Evolutionary conservation across 2,329 filamentous ascomycete genomes (phyloP).

Genomic region (Cladophialophora chaetospira): DNA sequence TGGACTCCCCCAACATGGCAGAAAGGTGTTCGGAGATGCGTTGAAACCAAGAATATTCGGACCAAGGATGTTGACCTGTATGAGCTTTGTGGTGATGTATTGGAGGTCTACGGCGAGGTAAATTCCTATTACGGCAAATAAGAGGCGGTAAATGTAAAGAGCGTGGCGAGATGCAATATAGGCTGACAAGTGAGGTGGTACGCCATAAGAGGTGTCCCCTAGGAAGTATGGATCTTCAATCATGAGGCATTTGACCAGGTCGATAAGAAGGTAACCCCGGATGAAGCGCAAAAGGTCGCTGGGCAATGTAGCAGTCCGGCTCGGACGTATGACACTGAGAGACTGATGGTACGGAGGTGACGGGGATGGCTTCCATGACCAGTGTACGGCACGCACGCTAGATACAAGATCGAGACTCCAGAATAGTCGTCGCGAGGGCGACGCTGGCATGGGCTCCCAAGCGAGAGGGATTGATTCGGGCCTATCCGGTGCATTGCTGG

Average conservation of each 20-base stretch:
- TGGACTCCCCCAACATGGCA: slow-evolving; percentile 1
- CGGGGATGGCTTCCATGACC: slow-evolving; percentile 4
- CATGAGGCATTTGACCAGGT: slow-evolving; percentile 3
- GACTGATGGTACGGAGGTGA: background rate
- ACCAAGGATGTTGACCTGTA: slow-evolving; percentile 5
- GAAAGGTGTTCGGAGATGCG: background rate
- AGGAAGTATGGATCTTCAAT: slow-evolving; percentile 8
- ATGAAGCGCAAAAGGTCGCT: background rate
- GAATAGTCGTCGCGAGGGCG: background rate
- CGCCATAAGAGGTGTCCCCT: background rate
- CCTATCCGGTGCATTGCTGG: too few relatives aligned
- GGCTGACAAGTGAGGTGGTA: background rate
- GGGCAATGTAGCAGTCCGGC: background rate
- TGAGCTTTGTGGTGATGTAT: background rate
- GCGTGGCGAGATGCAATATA: background rate
- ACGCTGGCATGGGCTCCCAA: background rate
- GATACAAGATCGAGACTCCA: background rate
- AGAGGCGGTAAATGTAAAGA: background rate
- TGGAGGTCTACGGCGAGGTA: slow-evolving; percentile 1
- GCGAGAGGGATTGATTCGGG: background rate
- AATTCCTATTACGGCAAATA: background rate
- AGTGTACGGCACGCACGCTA: slow-evolving; percentile 3
- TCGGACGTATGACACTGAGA: background rate
- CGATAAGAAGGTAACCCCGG: background rate
- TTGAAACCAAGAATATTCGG: background rate